These are phyloP conservation scores for Styphnolobium japonicum DNA, from an alignment of 306 rosid genomes.

Conservation along the genomic window DNA sequence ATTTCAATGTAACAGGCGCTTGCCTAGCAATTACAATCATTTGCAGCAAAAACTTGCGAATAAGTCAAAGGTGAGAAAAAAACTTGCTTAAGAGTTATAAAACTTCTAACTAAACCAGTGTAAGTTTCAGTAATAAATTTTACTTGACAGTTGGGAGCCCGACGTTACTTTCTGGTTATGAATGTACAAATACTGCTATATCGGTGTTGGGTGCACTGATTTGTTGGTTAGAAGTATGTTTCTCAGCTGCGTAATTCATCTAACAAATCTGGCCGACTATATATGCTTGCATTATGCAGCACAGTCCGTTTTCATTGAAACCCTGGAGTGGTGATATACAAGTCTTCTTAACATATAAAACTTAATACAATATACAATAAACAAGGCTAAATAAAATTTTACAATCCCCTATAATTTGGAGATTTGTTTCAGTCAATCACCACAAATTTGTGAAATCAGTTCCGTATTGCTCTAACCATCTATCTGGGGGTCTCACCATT, in stretches of 20 bases:
- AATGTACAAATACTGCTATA: not conserved
- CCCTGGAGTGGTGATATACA: conserved; percentile 22
- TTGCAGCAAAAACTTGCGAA: too few species aligned
- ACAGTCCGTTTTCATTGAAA: conserved; percentile 25
- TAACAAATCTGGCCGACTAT: conserved; percentile 24
- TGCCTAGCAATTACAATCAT: too few species aligned
- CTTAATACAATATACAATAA: conserved; percentile 29
- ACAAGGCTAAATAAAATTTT: conserved; percentile 31
- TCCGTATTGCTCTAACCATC: conserved; percentile 15
- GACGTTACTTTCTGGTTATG: too few species aligned
- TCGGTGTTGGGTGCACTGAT: not conserved
- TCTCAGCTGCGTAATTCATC: conserved; percentile 13
- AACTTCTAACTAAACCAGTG: too few species aligned
- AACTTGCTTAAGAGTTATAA: too few species aligned
- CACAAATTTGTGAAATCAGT: conserved; percentile 31
- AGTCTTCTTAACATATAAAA: conserved; percentile 16
- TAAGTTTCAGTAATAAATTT: too few species aligned
- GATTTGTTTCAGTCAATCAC: conserved; percentile 19
- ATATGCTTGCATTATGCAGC: conserved; percentile 33
- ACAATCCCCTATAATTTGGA: conserved; percentile 23
- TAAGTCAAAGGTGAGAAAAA: too few species aligned
- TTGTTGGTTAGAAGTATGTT: not conserved
- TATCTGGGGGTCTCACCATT: conserved; percentile 7
- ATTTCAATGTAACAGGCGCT: too few species aligned
- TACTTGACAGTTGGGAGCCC: too few species aligned